Percentiles rank a stretch among this genome's conserved stretches.
These are phyloP conservation scores for Leishmania arabica DNA, from an alignment of 208 protist genomes.

Conservation along the genomic window DNA sequence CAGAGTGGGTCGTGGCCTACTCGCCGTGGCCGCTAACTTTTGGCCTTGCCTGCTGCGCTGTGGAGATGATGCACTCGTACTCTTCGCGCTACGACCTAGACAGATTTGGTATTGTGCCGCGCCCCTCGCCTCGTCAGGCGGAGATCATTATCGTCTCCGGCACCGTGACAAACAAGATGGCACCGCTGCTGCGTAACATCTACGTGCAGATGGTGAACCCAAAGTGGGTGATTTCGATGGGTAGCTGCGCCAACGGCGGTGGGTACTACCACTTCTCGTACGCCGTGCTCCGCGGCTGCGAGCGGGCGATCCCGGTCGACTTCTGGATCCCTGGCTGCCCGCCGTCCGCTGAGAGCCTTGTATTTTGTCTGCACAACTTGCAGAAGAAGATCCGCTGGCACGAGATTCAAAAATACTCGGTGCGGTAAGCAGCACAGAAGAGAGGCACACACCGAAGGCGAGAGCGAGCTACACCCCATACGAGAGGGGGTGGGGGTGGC, in stretches of 20 bases:
- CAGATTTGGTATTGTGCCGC: constrained; percentile 97
- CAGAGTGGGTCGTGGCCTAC: constrained; percentile 90
- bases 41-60: constrained; percentile 97
- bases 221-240: constrained; percentile 95
- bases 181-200: constrained; percentile 97
- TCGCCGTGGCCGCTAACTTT: constrained; percentile 99
- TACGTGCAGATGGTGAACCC: constrained; percentile 98
- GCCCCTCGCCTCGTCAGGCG: constrained; percentile 95
- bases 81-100: constrained; percentile 97
- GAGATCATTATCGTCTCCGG: constrained; percentile 99
- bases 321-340: constrained; percentile 99
- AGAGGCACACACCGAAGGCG: neutral
- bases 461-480: neutral
- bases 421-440: constrained; percentile 47
- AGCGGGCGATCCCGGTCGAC: constrained; percentile 98
- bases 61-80: constrained; percentile 98
- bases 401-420: constrained; percentile 92
- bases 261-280: constrained; percentile 99
- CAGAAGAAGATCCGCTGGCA: constrained; percentile 95
- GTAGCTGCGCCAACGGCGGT: constrained; percentile 98
- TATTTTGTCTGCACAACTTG: constrained; percentile 92
- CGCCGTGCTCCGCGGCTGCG: constrained; percentile 96
- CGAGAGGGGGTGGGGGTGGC: neutral
- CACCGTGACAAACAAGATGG: constrained; percentile 99
- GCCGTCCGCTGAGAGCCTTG: constrained; percentile 94